phyloP scores from a whole-genome alignment of 2,329 filamentous ascomycete species.

The Fusarium circinatum region DNA sequence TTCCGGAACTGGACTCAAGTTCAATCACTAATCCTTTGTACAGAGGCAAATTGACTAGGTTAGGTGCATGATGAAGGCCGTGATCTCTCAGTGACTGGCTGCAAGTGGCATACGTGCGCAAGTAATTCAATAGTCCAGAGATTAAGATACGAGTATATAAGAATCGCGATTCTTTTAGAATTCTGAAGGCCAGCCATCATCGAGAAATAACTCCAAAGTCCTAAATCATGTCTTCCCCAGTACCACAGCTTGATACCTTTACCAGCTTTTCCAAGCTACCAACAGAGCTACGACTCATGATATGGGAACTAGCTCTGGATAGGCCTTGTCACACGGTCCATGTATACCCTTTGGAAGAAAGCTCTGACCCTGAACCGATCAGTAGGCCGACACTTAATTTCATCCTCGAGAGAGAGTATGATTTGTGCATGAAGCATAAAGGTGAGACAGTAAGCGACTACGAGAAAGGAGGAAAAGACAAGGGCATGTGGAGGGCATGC shows the following conservation, averaged over 20 bases:
- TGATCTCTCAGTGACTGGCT: background rate
- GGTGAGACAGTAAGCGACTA: too few species aligned
- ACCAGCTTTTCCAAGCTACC: background rate
- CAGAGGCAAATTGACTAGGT: background rate
- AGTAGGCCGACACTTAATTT: background rate
- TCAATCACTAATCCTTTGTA: background rate
- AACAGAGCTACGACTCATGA: background rate
- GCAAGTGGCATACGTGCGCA: background rate
- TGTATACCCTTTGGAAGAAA: background rate
- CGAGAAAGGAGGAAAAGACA: background rate
- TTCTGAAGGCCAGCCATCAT: background rate
- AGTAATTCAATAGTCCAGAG: background rate
- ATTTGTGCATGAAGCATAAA: background rate
- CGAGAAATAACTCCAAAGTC: background rate
- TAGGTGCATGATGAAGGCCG: background rate
- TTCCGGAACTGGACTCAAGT: rapidly evolving
- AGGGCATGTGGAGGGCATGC: background rate
- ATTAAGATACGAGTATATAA: background rate
- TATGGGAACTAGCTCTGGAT: background rate
- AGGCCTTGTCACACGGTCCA: background rate
- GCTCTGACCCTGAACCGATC: too few species aligned
- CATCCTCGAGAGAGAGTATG: background rate
- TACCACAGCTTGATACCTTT: background rate
- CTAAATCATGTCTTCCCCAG: background rate
- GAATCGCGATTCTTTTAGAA: too few species aligned